Percentiles rank a stretch among this genome's conserved stretches.
Evolutionary conservation across 257 asterid species (phyloP).

Genomic region (Salvia splendens): DNA sequence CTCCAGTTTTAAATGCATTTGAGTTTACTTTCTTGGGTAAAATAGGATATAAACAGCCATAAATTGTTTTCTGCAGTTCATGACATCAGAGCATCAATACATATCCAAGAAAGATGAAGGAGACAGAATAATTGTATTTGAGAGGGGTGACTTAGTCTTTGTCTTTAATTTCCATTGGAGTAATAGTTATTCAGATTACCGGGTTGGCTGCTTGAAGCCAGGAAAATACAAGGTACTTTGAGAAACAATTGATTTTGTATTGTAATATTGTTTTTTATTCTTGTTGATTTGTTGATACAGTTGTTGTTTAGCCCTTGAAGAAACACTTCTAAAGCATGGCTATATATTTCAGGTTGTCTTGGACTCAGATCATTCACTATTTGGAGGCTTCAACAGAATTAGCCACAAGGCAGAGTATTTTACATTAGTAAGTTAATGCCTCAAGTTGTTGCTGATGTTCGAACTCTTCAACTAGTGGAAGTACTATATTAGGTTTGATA

Average conservation of each 20-base stretch:
- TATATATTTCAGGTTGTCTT: conserved; percentile 58
- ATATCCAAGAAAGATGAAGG: conserved; percentile 85
- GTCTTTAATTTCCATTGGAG: conserved; percentile 94
- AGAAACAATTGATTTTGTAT: not conserved
- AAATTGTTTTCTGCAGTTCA: conserved; percentile 58
- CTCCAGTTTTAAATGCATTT: conserved; percentile 22
- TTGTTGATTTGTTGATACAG: not conserved
- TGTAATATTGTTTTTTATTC: not conserved
- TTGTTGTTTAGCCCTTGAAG: not conserved
- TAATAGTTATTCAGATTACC: conserved; percentile 78
- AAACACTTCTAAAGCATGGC: conserved; percentile 1
- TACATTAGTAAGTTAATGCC: conserved; percentile 60
- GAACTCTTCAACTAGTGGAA: not conserved
- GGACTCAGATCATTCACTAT: conserved; percentile 72
- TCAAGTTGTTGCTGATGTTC: not conserved
- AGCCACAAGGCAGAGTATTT: conserved; percentile 69
- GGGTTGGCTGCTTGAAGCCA: conserved; percentile 77
- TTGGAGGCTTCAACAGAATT: conserved; percentile 89
- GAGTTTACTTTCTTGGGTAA: conserved; percentile 3
- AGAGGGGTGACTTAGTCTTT: conserved; percentile 79
- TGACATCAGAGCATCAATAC: conserved; percentile 89
- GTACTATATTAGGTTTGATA: not conserved
- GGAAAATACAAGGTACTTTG: conserved; percentile 86
- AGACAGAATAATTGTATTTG: conserved; percentile 75
- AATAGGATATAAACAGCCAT: not conserved